Percentiles rank a stretch among this genome's conserved stretches.
phyloP scores from a whole-genome alignment of 805 yeast genomes.

The Vanderwaltozyma verrucispora region DNA sequence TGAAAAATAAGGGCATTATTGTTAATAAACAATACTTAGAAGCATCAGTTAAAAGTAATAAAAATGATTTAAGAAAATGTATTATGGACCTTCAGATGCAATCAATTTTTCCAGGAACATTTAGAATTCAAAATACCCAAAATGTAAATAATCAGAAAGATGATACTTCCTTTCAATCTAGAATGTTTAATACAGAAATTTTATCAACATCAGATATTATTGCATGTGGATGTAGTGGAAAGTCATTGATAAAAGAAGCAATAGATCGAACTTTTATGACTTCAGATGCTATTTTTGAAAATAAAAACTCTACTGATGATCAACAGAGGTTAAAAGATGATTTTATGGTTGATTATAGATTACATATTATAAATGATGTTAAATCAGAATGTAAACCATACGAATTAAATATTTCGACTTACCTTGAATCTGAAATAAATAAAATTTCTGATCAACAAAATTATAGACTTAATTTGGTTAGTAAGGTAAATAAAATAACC shows the following conservation, averaged over 20 bases:
- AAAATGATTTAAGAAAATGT: slow-evolving; percentile 38
- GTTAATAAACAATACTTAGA: slow-evolving; percentile 26
- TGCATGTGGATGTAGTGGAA: slow-evolving; percentile 5
- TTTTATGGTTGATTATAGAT: slow-evolving; percentile 21
- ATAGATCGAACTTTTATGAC: slow-evolving; percentile 17
- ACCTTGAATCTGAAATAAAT: background rate
- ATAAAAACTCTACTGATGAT: slow-evolving; percentile 12
- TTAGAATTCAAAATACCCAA: background rate
- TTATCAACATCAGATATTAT: slow-evolving; percentile 17
- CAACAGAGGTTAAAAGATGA: slow-evolving; percentile 15
- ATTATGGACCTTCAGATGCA: slow-evolving; percentile 36
- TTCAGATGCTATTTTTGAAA: slow-evolving; percentile 2
- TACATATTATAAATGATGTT: slow-evolving; percentile 12
- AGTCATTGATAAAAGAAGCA: slow-evolving; percentile 16
- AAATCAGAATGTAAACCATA: slow-evolving; percentile 12
- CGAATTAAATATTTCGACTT: slow-evolving; percentile 14
- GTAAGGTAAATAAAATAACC: slow-evolving; percentile 5
- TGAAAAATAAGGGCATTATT: slow-evolving; percentile 24
- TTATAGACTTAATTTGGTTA: background rate
- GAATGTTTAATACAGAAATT: background rate
- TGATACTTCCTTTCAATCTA: background rate
- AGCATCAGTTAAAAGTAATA: slow-evolving; percentile 18
- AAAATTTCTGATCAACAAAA: too few species aligned
- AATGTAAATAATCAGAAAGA: background rate
- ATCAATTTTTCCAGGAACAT: slow-evolving; percentile 7